Evolutionary conservation across 306 rosid genomes (phyloP), one percentile per base, ranked within the genome.

Genomic region (Datisca glomerata): DNA sequence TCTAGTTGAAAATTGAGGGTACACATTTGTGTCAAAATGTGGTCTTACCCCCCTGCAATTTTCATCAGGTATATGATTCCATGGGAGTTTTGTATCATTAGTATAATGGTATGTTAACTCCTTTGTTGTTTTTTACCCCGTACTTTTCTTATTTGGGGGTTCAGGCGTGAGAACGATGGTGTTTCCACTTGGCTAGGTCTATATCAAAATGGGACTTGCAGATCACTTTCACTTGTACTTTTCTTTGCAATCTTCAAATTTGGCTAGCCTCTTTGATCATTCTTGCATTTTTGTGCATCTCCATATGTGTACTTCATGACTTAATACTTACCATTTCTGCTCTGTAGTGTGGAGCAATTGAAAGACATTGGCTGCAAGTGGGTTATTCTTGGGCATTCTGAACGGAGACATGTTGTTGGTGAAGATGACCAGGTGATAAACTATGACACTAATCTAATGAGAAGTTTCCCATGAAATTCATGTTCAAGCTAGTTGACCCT

Each of bases 361-460:
- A 91, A 80, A 60, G 98, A 91, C 70, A 54, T 68, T 36, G 98
- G 98, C 35, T 31, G 59, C 82, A 80, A 75, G 69, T 91, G 98
- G 98, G 94, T 91, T 59, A 73, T 91, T 67, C 98, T 91, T 38
- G 98, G 98, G 50, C 98, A 91, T 64, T 91, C 98, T 21, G 98
- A 91, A 56, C 72, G 98, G 41, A 80, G 98, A 50, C 98, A 91
- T 60, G 15, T 91, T 28, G 75, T 91, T 49, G 98, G 98, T 64
- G 98, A 91, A 80, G 79, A 78, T 28, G 76, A 91, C 48, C 81
- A 84, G 96, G 98, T 91, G 65, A 68, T 41, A 38, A 12, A 38
- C 13, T n/a, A n/a, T n/a, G n/a, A n/a, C n/a, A n/a, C n/a, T n/a
- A 43, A 36, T 47, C 15, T n/a, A 49, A 47, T 22, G 7, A 7